These are phyloP conservation scores for Boletellus sp. DNA, from an alignment of 1,284 basidiomycete species.

Conservation along the genomic window DNA sequence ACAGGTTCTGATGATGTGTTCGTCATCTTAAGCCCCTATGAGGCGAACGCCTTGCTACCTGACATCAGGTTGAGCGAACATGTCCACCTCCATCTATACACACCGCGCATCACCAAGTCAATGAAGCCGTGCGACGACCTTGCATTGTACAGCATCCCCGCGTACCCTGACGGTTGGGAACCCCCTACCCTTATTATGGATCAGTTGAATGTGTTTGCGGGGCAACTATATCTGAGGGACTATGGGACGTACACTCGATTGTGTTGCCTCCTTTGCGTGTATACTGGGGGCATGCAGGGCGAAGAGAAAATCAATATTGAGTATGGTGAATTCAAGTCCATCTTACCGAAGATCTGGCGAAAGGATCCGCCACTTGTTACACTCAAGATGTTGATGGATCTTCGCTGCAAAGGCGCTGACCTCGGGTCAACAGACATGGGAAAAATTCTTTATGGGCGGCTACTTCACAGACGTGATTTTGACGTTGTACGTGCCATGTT, in stretches of 20 bases:
- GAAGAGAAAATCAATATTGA: too few species aligned
- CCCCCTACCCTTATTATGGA: slow-evolving; percentile 18
- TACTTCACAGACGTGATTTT: slow-evolving; percentile 30
- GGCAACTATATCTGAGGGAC: neutral
- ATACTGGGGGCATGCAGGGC: slow-evolving; percentile 22
- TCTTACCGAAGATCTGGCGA: too few species aligned
- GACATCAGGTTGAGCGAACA: too few species aligned
- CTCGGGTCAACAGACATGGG: slow-evolving; percentile 43
- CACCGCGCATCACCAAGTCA: too few species aligned
- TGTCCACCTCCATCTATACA: too few species aligned
- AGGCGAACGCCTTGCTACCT: too few species aligned
- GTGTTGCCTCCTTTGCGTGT: neutral
- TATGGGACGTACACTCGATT: slow-evolving; percentile 18
- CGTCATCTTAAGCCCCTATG: slow-evolving; percentile 39
- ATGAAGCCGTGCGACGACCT: too few species aligned
- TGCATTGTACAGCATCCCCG: slow-evolving; percentile 31
- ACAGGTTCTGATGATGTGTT: slow-evolving; percentile 10
- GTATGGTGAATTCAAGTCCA: too few species aligned
- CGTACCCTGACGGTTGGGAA: slow-evolving; percentile 12
- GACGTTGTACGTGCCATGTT: neutral
- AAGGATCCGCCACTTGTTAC: too few species aligned
- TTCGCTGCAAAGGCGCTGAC: slow-evolving; percentile 40
- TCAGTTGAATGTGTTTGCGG: slow-evolving; percentile 14
- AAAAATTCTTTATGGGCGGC: slow-evolving; percentile 35
- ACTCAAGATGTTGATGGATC: slow-evolving; percentile 34